Evolutionary conservation across 345 rosid genomes (phyloP).

Genomic region (Bruguiera gymnorhiza): DNA sequence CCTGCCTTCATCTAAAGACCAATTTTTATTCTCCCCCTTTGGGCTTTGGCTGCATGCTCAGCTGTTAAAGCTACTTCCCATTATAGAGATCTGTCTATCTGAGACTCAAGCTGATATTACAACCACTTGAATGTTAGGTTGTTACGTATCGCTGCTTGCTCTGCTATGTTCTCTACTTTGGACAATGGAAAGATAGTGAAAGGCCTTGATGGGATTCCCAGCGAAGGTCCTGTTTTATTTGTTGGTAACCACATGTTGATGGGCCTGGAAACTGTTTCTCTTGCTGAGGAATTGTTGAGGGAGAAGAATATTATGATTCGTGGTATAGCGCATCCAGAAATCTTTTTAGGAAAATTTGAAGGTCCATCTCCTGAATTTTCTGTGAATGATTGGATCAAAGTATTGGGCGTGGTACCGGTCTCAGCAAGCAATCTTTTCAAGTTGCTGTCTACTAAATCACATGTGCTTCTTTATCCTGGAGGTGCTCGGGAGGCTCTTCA

Average conservation of each 20-base stretch:
- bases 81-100: too few species aligned
- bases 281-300: slow-evolving; percentile 47
- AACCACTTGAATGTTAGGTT: slow-evolving; percentile 32
- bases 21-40: too few species aligned
- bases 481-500: slow-evolving; percentile 76
- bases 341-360: slow-evolving; percentile 27
- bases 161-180: slow-evolving; percentile 59
- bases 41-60: too few species aligned
- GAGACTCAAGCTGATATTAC: too few species aligned
- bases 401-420: slow-evolving; percentile 70
- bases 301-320: slow-evolving; percentile 55
- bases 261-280: slow-evolving; percentile 50
- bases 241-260: slow-evolving; percentile 75
- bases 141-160: slow-evolving; percentile 30
- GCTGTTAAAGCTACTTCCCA: too few species aligned
- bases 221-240: slow-evolving; percentile 63
- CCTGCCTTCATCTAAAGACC: too few species aligned
- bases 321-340: slow-evolving; percentile 57
- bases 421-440: slow-evolving; percentile 52
- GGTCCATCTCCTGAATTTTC: slow-evolving; percentile 22
- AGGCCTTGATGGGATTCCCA: slow-evolving; percentile 72
- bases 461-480: slow-evolving; percentile 75
- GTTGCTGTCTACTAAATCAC: slow-evolving; percentile 49
- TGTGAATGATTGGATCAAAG: slow-evolving; percentile 46
- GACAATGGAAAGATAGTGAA: slow-evolving; percentile 60